Conservation (phyloP, 495 filamentous ascomycete species). For the Talaromyces liani region DNA sequence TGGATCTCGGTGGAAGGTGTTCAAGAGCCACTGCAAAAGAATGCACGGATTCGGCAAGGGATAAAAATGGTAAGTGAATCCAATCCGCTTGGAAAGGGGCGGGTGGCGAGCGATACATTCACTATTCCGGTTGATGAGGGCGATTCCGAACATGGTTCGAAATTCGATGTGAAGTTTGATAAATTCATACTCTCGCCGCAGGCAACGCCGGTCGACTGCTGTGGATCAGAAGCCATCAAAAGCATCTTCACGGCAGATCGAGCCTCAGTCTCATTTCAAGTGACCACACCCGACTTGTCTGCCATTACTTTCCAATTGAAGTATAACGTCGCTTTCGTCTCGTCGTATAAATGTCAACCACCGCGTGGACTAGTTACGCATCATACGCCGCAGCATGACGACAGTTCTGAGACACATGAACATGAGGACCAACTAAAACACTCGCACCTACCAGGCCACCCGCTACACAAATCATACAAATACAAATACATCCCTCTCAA, state of each 20-base stretch:
- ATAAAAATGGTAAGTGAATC: slow-evolving; percentile 25
- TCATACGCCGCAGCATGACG: slow-evolving; percentile 21
- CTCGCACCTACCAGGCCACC: slow-evolving; percentile 47
- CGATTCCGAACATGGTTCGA: background rate
- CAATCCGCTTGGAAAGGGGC: slow-evolving; percentile 31
- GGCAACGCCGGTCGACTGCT: background rate
- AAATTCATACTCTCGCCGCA: background rate
- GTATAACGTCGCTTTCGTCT: slow-evolving; percentile 61
- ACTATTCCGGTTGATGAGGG: slow-evolving; percentile 21
- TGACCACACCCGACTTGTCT: slow-evolving; percentile 28
- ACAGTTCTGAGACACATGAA: background rate
- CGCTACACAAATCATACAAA: slow-evolving; percentile 53
- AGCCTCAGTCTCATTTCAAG: slow-evolving; percentile 44
- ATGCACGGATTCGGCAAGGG: slow-evolving; percentile 33
- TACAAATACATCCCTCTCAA: slow-evolving; percentile 49
- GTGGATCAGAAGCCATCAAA: slow-evolving; percentile 13
- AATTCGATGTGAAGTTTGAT: background rate
- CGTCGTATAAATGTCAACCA: slow-evolving; percentile 55
- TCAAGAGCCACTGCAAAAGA: slow-evolving; percentile 20
- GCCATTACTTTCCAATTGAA: slow-evolving; percentile 40
- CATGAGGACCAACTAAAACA: slow-evolving; percentile 10
- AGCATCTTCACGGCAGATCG: slow-evolving; percentile 36
- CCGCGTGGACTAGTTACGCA: slow-evolving; percentile 35
- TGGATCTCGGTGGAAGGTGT: slow-evolving; percentile 55
- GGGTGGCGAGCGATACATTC: slow-evolving; percentile 41